These are phyloP conservation scores for Calycina herbarum DNA, from an alignment of 2,329 filamentous ascomycete species.

Conservation along the genomic window DNA sequence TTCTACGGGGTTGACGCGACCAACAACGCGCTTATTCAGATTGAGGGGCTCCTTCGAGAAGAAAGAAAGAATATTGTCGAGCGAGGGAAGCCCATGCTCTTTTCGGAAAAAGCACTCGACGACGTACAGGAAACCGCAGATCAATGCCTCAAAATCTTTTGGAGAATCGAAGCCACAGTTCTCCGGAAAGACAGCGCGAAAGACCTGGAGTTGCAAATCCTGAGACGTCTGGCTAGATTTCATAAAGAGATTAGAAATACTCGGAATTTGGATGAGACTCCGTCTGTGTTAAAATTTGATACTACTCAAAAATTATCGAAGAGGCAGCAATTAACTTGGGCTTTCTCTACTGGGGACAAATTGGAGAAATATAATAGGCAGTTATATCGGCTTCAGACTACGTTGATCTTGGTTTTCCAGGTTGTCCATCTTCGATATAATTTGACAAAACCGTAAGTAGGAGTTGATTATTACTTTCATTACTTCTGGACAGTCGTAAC, in stretches of 20 bases:
- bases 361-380: background rate
- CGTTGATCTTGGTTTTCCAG: background rate
- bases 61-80: constrained; percentile 1
- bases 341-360: background rate
- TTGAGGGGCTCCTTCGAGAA: constrained; percentile 1
- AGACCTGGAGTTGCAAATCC: background rate
- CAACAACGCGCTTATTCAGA: background rate
- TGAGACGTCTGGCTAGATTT: background rate
- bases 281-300: background rate
- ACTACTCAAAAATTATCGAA: background rate
- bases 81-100: background rate
- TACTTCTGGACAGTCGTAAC: too few relatives aligned
- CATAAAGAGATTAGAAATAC: background rate
- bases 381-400: constrained; percentile 5
- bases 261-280: background rate
- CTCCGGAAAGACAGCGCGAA: background rate
- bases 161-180: constrained; percentile 11
- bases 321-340: background rate
- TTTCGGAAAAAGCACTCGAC: constrained; percentile 5
- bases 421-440: constrained; percentile 1
- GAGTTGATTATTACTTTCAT: background rate
- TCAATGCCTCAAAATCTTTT: constrained; percentile 13
- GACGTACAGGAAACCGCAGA: constrained; percentile 1
- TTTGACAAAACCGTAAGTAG: constrained; percentile 3
- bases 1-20: background rate